A percentile compares a stretch with the other conserved stretches of the same genome.
Evolutionary conservation across 805 yeast species (phyloP).

Genomic region (Debaryomyces castellii): DNA sequence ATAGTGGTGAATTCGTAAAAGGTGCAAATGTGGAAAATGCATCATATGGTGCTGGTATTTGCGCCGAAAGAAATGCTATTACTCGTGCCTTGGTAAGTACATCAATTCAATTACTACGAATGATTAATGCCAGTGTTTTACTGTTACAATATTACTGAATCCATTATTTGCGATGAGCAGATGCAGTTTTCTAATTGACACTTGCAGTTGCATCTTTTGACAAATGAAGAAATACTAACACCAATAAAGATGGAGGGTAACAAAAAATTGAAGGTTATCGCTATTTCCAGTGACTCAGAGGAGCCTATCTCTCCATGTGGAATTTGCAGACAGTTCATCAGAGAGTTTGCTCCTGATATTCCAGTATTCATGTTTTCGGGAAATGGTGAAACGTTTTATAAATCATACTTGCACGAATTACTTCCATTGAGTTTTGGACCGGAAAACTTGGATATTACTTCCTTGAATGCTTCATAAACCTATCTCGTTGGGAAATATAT

Average conservation of each 20-base stretch:
- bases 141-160: no score
- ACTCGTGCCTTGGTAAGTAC: slow-evolving; percentile 32
- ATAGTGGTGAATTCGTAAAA: slow-evolving; percentile 43
- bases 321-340: slow-evolving; percentile 83
- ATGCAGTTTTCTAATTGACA: no score
- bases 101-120: background rate
- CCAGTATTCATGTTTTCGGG: slow-evolving; percentile 70
- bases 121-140: no score
- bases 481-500: no score
- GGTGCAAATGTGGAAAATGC: slow-evolving; percentile 97
- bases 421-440: slow-evolving; percentile 90
- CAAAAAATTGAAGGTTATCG: slow-evolving; percentile 55
- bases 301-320: slow-evolving; percentile 87
- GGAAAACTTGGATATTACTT: slow-evolving; percentile 43
- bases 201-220: no score
- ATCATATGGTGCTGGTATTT: slow-evolving; percentile 62
- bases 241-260: slow-evolving; percentile 38
- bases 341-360: slow-evolving; percentile 68
- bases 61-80: slow-evolving; percentile 42
- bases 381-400: slow-evolving; percentile 44
- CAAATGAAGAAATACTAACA: slow-evolving; percentile 13
- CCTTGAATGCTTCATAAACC: background rate
- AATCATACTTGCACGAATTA: slow-evolving; percentile 57
- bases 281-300: slow-evolving; percentile 58
- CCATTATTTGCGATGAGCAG: no score